Evolutionary conservation across 805 yeast species (phyloP).

Genomic region (Metschnikowia noctiluminum): DNA sequence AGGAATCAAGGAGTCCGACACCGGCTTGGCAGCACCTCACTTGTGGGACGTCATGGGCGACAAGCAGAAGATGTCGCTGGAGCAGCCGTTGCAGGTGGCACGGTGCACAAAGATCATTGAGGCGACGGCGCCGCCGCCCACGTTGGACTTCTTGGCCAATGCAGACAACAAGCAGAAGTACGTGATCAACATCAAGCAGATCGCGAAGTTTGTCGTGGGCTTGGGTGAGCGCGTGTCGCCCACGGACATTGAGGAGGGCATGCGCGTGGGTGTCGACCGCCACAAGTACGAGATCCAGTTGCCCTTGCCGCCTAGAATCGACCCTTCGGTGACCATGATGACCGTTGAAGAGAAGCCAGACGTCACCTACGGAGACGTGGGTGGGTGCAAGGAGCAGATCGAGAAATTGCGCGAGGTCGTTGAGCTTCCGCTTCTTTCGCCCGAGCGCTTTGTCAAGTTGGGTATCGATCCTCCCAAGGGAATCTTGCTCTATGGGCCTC

Average conservation of each 20-base stretch:
- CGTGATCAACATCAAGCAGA: slow-evolving; percentile 95
- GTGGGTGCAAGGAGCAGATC: slow-evolving; percentile 98
- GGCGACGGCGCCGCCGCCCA: slow-evolving; percentile 40
- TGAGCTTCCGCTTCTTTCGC: slow-evolving; percentile 53
- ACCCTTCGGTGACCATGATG: slow-evolving; percentile 99
- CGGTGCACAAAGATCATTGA: slow-evolving; percentile 96
- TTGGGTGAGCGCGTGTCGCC: slow-evolving; percentile 97
- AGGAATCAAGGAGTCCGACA: slow-evolving; percentile 92
- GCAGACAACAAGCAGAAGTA: slow-evolving; percentile 87
- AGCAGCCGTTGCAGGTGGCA: slow-evolving; percentile 96
- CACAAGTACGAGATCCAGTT: slow-evolving; percentile 94
- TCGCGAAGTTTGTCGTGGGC: slow-evolving; percentile 96
- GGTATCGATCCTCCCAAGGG: slow-evolving; percentile 99
- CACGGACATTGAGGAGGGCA: slow-evolving; percentile 98
- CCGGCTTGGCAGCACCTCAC: slow-evolving; percentile 96
- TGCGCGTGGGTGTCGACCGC: slow-evolving; percentile 99
- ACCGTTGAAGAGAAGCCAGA: slow-evolving; percentile 99
- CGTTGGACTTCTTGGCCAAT: slow-evolving; percentile 38
- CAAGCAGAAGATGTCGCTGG: slow-evolving; percentile 86
- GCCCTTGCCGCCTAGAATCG: slow-evolving; percentile 96
- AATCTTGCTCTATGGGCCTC: slow-evolving; percentile 93
- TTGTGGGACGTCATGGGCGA: slow-evolving; percentile 98
- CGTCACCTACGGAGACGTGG: slow-evolving; percentile 96
- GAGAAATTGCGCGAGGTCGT: slow-evolving; percentile 43
- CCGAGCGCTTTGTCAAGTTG: slow-evolving; percentile 92